phyloP scores from a whole-genome alignment of 345 rosid species.

The Salix dunnii region DNA sequence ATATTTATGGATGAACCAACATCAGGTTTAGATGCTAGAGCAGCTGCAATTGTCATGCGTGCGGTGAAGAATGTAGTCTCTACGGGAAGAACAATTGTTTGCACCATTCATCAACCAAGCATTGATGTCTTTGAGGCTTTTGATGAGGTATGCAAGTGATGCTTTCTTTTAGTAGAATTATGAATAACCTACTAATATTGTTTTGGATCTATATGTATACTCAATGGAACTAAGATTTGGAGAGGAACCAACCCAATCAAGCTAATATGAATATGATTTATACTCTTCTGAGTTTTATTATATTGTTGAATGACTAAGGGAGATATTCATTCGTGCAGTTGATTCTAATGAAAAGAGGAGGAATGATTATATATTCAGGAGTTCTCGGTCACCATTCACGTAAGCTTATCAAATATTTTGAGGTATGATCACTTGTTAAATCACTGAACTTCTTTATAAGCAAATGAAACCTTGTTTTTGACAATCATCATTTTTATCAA shows the following conservation, averaged over 20 bases:
- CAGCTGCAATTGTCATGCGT: constrained; percentile 53
- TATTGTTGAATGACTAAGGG: too few relatives aligned
- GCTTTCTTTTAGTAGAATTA: too few relatives aligned
- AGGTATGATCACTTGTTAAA: background rate
- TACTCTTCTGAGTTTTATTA: too few relatives aligned
- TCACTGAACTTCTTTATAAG: too few relatives aligned
- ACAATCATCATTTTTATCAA: too few relatives aligned
- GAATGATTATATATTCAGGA: background rate
- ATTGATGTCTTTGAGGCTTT: background rate
- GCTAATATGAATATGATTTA: too few relatives aligned
- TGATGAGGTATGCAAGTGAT: background rate
- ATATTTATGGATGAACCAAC: constrained; percentile 59
- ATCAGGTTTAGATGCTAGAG: constrained; percentile 49
- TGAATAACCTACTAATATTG: too few relatives aligned
- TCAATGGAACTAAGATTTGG: too few relatives aligned
- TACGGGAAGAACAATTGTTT: background rate
- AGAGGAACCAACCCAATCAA: too few relatives aligned
- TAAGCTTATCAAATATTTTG: background rate
- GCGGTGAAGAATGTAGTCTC: constrained; percentile 34
- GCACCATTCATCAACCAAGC: background rate
- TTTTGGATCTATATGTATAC: too few relatives aligned
- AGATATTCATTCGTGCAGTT: background rate
- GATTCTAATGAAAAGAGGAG: background rate
- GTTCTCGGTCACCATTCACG: background rate
- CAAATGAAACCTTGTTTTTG: too few relatives aligned